Percentiles rank a stretch among this genome's conserved stretches.
Evolutionary conservation across 305 asterid species (phyloP).

Genomic region (Solanum hybrid): DNA sequence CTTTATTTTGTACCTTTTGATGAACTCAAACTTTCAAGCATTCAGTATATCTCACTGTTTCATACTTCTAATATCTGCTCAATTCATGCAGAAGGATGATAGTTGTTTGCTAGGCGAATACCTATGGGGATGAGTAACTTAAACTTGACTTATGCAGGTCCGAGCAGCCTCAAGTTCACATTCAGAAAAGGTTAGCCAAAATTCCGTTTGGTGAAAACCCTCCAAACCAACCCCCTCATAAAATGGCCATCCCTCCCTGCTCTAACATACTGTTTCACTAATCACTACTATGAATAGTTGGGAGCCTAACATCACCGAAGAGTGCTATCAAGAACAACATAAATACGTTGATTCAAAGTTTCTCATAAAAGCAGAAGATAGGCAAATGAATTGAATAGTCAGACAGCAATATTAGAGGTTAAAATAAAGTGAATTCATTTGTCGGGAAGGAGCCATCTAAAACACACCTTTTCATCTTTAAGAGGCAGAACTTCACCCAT

Average conservation of each 20-base stretch:
- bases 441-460: not conserved
- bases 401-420: not conserved
- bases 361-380: not conserved
- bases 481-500: slow-evolving; percentile 61
- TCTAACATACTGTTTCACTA: not conserved
- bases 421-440: not conserved
- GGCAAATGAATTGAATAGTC: not conserved
- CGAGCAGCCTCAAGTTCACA: not conserved
- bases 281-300: not conserved
- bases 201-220: not conserved
- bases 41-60: not conserved
- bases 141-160: not conserved
- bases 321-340: not conserved
- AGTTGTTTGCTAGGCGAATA: not conserved
- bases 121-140: not conserved
- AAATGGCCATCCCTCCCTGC: not conserved
- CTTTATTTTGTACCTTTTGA: not conserved
- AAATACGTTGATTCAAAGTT: not conserved
- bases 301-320: not conserved
- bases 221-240: not conserved
- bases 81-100: not conserved
- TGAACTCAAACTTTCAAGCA: not conserved
- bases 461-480: slow-evolving; percentile 57
- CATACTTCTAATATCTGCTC: not conserved
- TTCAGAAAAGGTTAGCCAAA: not conserved